Evolutionary conservation across 768 basidiomycete species (phyloP).

Genomic region (Amanita subjunquillea): DNA sequence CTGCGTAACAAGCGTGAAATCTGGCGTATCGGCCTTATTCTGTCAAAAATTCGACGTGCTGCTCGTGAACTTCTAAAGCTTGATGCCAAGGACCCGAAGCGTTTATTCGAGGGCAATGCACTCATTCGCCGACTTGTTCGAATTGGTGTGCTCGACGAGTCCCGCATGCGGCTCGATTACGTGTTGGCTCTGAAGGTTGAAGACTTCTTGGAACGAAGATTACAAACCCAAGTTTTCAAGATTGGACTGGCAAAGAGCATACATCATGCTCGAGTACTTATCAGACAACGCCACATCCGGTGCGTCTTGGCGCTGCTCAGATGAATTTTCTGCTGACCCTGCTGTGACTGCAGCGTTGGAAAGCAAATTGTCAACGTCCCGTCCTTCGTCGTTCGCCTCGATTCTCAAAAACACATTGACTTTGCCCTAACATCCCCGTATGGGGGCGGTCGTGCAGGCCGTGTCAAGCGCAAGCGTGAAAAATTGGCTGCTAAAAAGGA

Average conservation of each 20-base stretch:
- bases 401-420: conserved; percentile 99
- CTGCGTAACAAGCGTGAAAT: conserved; percentile 99
- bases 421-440: conserved; percentile 95
- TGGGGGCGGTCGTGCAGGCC: conserved; percentile 89
- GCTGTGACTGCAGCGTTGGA: conserved; percentile 56
- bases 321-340: neutral
- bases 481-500: conserved; percentile 87
- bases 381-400: conserved; percentile 97
- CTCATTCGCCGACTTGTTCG: conserved; percentile 93
- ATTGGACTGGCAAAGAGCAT: conserved; percentile 95
- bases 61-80: conserved; percentile 99
- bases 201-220: conserved; percentile 98
- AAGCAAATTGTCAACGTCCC: conserved; percentile 99
- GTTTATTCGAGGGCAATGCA: conserved; percentile 98
- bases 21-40: conserved; percentile 97
- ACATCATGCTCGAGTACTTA: conserved; percentile 97
- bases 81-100: conserved; percentile 98
- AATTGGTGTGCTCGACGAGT: conserved; percentile 99
- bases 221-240: conserved; percentile 99
- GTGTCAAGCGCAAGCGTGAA: conserved; percentile 98
- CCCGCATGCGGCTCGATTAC: conserved; percentile 99
- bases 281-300: conserved; percentile 98
- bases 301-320: conserved; percentile 24
- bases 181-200: conserved; percentile 98
- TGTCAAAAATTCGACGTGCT: conserved; percentile 99